A percentile compares a stretch with the other conserved stretches of the same genome.
Evolutionary conservation across 441 rosid species (phyloP).

Genomic region (Corymbia citriodora): DNA sequence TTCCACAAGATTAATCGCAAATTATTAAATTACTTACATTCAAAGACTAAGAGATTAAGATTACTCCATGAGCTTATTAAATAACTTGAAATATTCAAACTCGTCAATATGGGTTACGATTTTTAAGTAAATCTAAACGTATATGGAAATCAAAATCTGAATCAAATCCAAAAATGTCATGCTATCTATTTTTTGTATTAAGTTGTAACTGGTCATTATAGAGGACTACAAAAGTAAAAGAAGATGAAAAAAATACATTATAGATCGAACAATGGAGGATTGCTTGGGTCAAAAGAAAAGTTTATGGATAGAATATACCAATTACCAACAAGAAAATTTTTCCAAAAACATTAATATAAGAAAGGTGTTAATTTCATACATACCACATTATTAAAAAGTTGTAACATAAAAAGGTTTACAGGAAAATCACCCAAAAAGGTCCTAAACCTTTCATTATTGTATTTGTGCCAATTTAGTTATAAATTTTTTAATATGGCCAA

Average conservation of each 20-base stretch:
- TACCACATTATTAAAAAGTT: neutral
- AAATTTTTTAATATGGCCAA: no score
- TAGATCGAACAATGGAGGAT: neutral
- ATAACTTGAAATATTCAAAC: neutral
- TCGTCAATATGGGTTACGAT: neutral
- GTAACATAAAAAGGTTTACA: neutral
- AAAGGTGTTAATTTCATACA: neutral
- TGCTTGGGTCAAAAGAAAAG: neutral
- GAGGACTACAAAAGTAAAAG: neutral
- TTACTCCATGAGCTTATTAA: neutral
- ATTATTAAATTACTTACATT: neutral
- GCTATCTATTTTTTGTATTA: neutral
- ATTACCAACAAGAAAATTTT: neutral
- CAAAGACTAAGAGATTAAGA: neutral
- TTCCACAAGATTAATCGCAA: neutral
- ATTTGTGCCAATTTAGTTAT: neutral
- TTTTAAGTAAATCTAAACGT: neutral
- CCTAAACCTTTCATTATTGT: neutral
- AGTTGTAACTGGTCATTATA: neutral
- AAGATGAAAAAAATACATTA: neutral
- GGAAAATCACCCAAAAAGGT: no score
- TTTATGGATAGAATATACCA: neutral
- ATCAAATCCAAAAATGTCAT: neutral
- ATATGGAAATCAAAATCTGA: neutral
- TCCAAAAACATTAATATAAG: neutral